Evolutionary conservation across 2,329 filamentous ascomycete genomes (phyloP).

Genomic region (Ophiostoma fasciatum): DNA sequence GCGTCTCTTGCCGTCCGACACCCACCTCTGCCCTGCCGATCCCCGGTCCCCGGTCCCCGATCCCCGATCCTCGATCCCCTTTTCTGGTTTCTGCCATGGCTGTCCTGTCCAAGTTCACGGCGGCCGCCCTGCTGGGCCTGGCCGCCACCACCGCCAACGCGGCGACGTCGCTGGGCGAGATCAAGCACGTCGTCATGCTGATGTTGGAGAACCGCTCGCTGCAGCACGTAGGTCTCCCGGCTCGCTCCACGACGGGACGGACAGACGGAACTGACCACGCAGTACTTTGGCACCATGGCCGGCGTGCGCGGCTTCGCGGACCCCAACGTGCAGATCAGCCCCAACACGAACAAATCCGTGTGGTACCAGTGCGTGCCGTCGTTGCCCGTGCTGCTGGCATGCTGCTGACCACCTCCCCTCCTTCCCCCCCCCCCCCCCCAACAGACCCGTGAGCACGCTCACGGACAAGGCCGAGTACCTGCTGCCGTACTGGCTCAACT

Average conservation of each 20-base stretch:
- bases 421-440: not conserved
- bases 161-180: slow-evolving; percentile 29
- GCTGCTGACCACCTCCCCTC: not conserved
- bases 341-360: slow-evolving; percentile 26
- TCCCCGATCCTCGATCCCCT: too few species aligned
- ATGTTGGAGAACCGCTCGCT: slow-evolving; percentile 32
- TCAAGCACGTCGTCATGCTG: slow-evolving; percentile 42
- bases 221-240: slow-evolving; percentile 15
- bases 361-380: slow-evolving; percentile 30
- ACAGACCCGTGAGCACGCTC: slow-evolving; percentile 21
- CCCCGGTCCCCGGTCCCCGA: too few species aligned
- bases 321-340: slow-evolving; percentile 34
- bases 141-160: slow-evolving; percentile 11
- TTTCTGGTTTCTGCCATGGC: too few species aligned
- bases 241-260: not conserved
- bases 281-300: slow-evolving; percentile 40
- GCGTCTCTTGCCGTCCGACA: too few species aligned
- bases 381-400: not conserved
- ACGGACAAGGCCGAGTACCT: slow-evolving; percentile 27
- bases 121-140: slow-evolving; percentile 11
- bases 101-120: too few species aligned
- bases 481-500: slow-evolving; percentile 37
- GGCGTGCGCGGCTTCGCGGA: slow-evolving; percentile 40
- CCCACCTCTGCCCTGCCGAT: too few species aligned
- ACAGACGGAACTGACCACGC: not conserved